These are phyloP conservation scores for Aspergillus brasiliensis DNA, from an alignment of 2,329 filamentous ascomycete genomes.

Conservation along the genomic window DNA sequence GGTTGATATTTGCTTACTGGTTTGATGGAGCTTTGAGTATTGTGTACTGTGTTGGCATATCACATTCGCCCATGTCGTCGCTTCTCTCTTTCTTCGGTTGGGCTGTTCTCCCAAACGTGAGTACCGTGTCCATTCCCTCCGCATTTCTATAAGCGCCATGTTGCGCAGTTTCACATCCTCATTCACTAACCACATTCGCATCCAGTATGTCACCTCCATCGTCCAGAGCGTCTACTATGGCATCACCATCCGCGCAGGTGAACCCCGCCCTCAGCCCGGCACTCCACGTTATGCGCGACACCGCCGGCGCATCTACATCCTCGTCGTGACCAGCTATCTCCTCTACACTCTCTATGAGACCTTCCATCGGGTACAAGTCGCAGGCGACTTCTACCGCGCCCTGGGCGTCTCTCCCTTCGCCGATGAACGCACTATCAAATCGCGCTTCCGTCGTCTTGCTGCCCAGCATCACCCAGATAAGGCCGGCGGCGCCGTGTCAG, in stretches of 20 bases:
- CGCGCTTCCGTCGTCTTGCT: constrained; percentile 76
- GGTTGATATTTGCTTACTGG: not conserved
- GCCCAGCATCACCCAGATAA: constrained; percentile 83
- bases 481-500: constrained; percentile 39
- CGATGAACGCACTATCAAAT: constrained; percentile 76
- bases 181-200: not conserved
- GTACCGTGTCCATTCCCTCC: constrained; percentile 22
- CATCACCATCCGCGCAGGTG: constrained; percentile 84
- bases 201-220: constrained; percentile 74
- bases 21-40: not conserved
- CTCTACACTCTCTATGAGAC: constrained; percentile 91
- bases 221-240: constrained; percentile 82
- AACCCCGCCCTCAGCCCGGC: constrained; percentile 71
- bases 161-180: not conserved
- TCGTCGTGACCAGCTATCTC: constrained; percentile 81
- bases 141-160: not conserved
- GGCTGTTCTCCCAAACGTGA: constrained; percentile 64
- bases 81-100: constrained; percentile 61
- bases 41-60: no score
- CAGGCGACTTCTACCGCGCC: constrained; percentile 76
- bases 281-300: constrained; percentile 70
- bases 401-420: constrained; percentile 71
- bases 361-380: constrained; percentile 73
- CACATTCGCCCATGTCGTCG: constrained; percentile 38
- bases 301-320: constrained; percentile 78